A percentile compares a stretch with the other conserved stretches of the same genome.
phyloP scores from a whole-genome alignment of 2,329 filamentous ascomycete genomes.

The Paraphoma sp. region DNA sequence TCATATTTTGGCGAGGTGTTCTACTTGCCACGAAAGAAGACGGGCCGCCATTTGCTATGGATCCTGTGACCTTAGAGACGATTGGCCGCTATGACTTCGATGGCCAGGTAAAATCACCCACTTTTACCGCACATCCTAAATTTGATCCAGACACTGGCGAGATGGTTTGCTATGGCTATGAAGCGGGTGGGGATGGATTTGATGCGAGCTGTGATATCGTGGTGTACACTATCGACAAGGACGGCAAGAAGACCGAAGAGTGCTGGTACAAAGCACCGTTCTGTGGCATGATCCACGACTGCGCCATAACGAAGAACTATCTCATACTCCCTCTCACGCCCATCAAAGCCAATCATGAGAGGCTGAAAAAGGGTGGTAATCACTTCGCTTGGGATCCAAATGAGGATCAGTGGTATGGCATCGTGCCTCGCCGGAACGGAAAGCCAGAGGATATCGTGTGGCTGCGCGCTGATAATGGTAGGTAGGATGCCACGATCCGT shows the following conservation, averaged over 20 bases:
- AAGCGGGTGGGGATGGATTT: slow-evolving; percentile 47
- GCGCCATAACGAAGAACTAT: slow-evolving; percentile 49
- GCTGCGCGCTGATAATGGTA: slow-evolving; percentile 60
- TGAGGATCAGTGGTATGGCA: slow-evolving; percentile 63
- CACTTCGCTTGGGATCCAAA: slow-evolving; percentile 54
- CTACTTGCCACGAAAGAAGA: slow-evolving; percentile 62
- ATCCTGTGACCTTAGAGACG: slow-evolving; percentile 51
- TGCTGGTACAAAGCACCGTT: slow-evolving; percentile 51
- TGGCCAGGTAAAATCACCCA: slow-evolving; percentile 47
- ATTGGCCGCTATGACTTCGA: slow-evolving; percentile 49
- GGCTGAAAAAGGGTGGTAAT: slow-evolving; percentile 48
- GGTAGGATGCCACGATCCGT: neutral
- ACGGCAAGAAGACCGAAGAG: slow-evolving; percentile 49
- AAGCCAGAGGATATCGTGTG: slow-evolving; percentile 61
- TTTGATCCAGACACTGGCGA: slow-evolving; percentile 52
- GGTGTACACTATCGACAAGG: slow-evolving; percentile 47
- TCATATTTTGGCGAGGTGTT: slow-evolving; percentile 64
- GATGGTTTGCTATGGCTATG: slow-evolving; percentile 52
- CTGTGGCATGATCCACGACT: slow-evolving; percentile 50
- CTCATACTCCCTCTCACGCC: slow-evolving; percentile 48
- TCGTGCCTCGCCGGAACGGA: slow-evolving; percentile 59
- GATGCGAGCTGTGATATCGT: slow-evolving; percentile 48
- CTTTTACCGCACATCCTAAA: slow-evolving; percentile 56
- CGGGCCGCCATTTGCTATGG: slow-evolving; percentile 48
- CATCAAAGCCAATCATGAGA: slow-evolving; percentile 44